Percentiles rank a stretch among this genome's conserved stretches.
These are phyloP conservation scores for Garcileccinum viscosum DNA, from an alignment of 1,284 basidiomycete genomes.

Conservation along the genomic window DNA sequence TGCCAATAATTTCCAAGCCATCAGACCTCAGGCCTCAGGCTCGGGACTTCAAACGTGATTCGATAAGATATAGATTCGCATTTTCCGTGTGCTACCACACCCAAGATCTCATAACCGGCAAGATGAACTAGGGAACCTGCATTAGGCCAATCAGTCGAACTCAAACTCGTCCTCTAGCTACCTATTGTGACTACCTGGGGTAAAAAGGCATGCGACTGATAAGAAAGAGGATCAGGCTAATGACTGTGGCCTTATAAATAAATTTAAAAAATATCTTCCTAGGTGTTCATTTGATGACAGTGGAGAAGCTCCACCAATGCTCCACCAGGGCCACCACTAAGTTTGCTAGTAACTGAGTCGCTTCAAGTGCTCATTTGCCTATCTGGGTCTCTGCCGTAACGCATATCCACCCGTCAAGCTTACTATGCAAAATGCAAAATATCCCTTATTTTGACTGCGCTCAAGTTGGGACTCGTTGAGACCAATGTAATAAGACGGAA, in stretches of 20 bases:
- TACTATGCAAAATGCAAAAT: no score
- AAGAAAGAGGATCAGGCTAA: background rate
- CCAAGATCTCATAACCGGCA: background rate
- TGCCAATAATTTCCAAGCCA: background rate
- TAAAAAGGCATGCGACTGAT: background rate
- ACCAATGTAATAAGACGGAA: background rate
- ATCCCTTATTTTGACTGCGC: background rate
- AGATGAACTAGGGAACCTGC: slow-evolving; percentile 7
- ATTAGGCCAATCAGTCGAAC: background rate
- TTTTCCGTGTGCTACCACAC: background rate
- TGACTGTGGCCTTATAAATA: background rate
- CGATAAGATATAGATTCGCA: slow-evolving; percentile 5
- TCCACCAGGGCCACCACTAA: no score
- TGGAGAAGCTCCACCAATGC: background rate
- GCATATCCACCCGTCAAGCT: no score
- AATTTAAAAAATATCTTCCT: background rate
- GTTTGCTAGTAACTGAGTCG: no score
- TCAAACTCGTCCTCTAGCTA: background rate
- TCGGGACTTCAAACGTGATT: background rate
- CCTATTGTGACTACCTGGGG: slow-evolving; percentile 1
- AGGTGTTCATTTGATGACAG: background rate
- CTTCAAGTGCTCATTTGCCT: background rate
- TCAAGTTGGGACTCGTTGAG: background rate
- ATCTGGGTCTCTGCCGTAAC: background rate
- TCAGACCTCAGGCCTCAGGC: background rate